A percentile compares a stretch with the other conserved stretches of the same genome.
These are phyloP conservation scores for Eucalyptus viminalis DNA, from an alignment of 345 rosid genomes.

Conservation along the genomic window DNA sequence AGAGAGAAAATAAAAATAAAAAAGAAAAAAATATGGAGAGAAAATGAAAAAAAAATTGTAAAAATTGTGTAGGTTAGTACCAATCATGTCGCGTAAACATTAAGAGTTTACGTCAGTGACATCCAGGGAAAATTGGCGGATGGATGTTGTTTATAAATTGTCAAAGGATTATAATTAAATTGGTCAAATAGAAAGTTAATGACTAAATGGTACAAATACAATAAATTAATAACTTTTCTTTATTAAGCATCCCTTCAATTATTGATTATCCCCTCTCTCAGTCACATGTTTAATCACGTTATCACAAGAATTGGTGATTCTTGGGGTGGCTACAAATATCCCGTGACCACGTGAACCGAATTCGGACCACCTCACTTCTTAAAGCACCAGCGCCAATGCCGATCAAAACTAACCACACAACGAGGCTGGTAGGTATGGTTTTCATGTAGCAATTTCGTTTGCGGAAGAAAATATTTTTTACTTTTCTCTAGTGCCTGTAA, in stretches of 20 bases:
- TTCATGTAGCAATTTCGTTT: not conserved
- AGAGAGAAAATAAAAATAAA: not conserved
- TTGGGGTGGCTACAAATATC: not conserved
- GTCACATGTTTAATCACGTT: not conserved
- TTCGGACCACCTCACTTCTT: not conserved
- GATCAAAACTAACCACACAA: not conserved
- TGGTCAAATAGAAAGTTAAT: not conserved
- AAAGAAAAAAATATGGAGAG: not conserved
- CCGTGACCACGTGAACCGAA: not conserved
- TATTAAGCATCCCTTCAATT: not conserved
- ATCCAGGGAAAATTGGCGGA: not conserved
- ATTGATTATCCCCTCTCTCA: not conserved
- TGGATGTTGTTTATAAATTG: not conserved
- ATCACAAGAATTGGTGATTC: not conserved
- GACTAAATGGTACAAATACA: not conserved
- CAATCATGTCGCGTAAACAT: accelerated
- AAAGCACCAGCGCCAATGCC: not conserved
- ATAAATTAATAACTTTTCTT: not conserved
- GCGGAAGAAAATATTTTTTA: not conserved
- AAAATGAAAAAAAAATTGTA: not conserved
- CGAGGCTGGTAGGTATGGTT: not conserved
- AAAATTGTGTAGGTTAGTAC: accelerated
- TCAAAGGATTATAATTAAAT: not conserved
- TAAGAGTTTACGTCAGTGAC: not conserved
- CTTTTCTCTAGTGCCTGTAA: not conserved